phyloP scores from a whole-genome alignment of 352 stramenopile species.

The Phytopythium montanum region DNA sequence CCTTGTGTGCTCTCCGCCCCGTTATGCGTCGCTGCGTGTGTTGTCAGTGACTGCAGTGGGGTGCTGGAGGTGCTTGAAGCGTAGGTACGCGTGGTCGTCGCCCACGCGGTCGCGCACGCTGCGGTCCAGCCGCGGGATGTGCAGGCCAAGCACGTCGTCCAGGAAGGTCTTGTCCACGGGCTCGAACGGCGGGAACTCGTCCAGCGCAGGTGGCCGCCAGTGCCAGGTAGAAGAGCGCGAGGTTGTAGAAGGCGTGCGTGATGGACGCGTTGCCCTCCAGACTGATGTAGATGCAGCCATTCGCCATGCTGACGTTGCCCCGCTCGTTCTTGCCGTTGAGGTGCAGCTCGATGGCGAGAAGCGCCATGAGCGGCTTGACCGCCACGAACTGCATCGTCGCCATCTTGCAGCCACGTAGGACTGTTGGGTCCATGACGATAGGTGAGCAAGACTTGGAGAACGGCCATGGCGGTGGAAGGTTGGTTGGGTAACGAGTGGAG shows the following conservation, averaged over 20 bases:
- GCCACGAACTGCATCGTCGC: conserved; percentile 96
- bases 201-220: conserved; percentile 49
- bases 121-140: conserved; percentile 75
- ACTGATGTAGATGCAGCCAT: conserved; percentile 91
- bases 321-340: conserved; percentile 79
- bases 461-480: conserved; percentile 74
- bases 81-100: conserved; percentile 81
- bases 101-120: conserved; percentile 75
- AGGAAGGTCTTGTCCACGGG: conserved; percentile 62
- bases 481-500: conserved; percentile 52
- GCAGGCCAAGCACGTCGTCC: conserved; percentile 73
- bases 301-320: conserved; percentile 79
- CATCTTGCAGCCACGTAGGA: conserved; percentile 94
- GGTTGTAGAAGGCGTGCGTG: conserved; percentile 96
- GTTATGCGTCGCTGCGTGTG: conserved; percentile 10
- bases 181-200: conserved; percentile 60
- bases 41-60: not conserved
- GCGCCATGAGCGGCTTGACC: conserved; percentile 90
- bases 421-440: conserved; percentile 79
- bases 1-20: conserved; percentile 61
- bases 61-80: conserved; percentile 74
- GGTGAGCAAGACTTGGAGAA: conserved; percentile 59
- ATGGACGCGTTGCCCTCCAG: conserved; percentile 95
- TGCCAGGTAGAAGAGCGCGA: conserved; percentile 96
- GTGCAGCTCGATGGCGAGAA: conserved; percentile 84